phyloP scores from a whole-genome alignment of 2,329 filamentous ascomycete species.

The Phaeomoniella chlamydospora region DNA sequence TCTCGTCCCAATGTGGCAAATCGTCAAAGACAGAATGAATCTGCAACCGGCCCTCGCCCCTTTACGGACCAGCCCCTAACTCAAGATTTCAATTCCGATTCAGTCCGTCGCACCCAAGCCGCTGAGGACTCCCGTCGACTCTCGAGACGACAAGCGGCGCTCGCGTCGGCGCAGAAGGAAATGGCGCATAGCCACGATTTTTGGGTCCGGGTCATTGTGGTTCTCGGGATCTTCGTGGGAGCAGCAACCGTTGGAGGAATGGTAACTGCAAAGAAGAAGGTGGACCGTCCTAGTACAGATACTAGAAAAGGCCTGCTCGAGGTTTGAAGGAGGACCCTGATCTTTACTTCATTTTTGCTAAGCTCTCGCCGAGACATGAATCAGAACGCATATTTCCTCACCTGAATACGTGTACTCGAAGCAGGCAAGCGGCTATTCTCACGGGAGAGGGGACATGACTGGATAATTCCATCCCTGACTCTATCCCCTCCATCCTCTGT shows the following conservation, averaged over 20 bases:
- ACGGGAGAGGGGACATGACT: too few species aligned
- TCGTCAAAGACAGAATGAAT: constrained; percentile 2
- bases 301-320: too few species aligned
- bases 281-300: too few species aligned
- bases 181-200: constrained; percentile 21
- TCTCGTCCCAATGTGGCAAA: neutral
- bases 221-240: constrained; percentile 21
- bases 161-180: constrained; percentile 14
- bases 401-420: too few species aligned
- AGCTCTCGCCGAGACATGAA: too few species aligned
- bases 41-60: constrained; percentile 3
- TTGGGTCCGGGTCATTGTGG: constrained; percentile 20
- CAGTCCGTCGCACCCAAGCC: constrained; percentile 61
- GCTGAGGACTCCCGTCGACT: constrained; percentile 40
- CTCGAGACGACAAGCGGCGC: constrained; percentile 22
- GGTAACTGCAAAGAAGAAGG: constrained; percentile 6
- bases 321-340: too few species aligned
- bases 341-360: too few species aligned
- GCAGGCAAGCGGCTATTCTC: too few species aligned
- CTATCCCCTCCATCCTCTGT: too few species aligned
- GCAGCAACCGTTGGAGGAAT: constrained; percentile 16
- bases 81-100: constrained; percentile 58
- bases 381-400: too few species aligned
- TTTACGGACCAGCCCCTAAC: constrained; percentile 25
- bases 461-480: too few species aligned